These are phyloP conservation scores for Quercus glauca DNA, from an alignment of 306 rosid species.

Conservation along the genomic window DNA sequence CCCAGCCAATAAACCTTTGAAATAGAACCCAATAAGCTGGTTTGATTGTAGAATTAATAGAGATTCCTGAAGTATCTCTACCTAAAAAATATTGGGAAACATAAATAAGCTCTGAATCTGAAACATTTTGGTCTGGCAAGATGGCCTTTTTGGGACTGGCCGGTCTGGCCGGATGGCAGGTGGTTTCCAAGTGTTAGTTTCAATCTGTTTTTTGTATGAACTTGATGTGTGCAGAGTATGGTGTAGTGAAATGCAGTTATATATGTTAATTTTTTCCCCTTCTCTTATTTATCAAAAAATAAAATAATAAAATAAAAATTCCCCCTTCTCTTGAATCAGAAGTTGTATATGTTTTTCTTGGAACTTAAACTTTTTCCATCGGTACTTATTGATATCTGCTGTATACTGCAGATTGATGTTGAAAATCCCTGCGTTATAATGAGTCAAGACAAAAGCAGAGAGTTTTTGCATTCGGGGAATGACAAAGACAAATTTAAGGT, in stretches of 20 bases:
- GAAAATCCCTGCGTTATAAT: conserved; percentile 94
- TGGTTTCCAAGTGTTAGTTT: not conserved
- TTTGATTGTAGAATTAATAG: not conserved
- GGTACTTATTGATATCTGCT: conserved; percentile 5
- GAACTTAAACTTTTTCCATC: conserved; percentile 1
- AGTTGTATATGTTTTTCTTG: conserved; percentile 2
- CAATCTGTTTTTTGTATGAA: not conserved
- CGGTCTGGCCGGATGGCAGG: not conserved
- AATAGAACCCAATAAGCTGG: not conserved
- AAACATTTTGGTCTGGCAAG: not conserved
- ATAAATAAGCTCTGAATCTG: not conserved
- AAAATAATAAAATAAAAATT: too few relatives aligned
- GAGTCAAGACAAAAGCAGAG: conserved; percentile 95
- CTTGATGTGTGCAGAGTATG: not conserved
- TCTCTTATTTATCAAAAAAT: too few relatives aligned
- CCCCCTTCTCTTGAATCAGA: not conserved
- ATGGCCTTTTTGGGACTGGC: not conserved
- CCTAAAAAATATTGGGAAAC: not conserved
- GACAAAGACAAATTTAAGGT: conserved; percentile 93
- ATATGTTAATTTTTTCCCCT: not conserved
- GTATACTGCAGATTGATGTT: conserved; percentile 74
- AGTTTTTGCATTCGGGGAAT: conserved; percentile 89
- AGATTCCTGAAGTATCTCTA: not conserved
- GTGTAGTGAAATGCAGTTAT: not conserved
- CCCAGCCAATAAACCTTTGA: not conserved